A percentile compares a stretch with the other conserved stretches of the same genome.
Evolutionary conservation across 192 early-diverging fungal species (phyloP).

Genomic region (Dissophora globulifera): DNA sequence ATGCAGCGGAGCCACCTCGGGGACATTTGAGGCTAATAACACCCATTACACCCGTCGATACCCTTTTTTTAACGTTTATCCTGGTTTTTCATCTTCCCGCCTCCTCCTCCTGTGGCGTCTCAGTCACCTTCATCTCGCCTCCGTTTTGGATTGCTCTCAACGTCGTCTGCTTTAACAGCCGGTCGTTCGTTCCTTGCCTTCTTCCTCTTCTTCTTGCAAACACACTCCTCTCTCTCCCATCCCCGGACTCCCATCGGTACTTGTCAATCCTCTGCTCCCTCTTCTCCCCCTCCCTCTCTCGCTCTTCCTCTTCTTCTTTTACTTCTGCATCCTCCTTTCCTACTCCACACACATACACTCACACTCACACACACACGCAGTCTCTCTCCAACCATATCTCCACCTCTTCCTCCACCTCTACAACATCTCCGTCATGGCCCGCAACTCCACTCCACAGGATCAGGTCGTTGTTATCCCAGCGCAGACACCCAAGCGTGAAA

Average conservation of each 20-base stretch:
- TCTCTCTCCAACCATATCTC: no score
- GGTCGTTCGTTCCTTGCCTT: background rate
- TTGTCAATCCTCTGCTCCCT: background rate
- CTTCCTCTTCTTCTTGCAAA: slow-evolving; percentile 8
- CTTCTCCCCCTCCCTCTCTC: slow-evolving; percentile 5
- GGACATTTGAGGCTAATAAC: no score
- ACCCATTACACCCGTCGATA: no score
- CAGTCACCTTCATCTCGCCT: background rate
- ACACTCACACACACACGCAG: no score
- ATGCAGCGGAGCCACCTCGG: no score
- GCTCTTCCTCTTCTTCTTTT: background rate
- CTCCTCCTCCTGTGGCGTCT: background rate
- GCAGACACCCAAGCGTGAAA: background rate
- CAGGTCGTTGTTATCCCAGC: slow-evolving; percentile 3
- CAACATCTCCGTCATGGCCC: background rate
- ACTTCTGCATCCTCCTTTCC: background rate
- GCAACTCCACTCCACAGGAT: background rate
- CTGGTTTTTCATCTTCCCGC: background rate
- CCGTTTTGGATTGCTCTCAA: background rate
- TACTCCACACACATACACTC: no score
- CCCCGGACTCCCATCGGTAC: no score
- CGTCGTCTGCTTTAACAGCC: background rate
- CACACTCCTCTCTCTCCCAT: background rate
- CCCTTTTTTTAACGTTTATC: background rate
- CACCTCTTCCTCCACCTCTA: background rate